Evolutionary conservation across 2,329 filamentous ascomycete species (phyloP).

Genomic region (Diplocarpon mali): DNA sequence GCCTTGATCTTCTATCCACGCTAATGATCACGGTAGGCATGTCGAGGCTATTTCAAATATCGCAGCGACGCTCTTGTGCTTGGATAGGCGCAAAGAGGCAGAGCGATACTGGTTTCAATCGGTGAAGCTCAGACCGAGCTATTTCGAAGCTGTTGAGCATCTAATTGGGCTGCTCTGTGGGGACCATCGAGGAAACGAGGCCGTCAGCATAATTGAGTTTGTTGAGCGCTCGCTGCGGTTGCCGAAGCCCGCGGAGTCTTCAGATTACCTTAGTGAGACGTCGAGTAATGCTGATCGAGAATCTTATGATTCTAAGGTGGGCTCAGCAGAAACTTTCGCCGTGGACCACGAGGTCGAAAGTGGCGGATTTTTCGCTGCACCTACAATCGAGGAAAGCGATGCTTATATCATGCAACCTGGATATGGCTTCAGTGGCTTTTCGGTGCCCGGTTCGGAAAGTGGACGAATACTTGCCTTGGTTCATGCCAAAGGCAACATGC

Average conservation of each 20-base stretch:
- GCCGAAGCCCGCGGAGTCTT: conserved; percentile 34
- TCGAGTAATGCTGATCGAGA: conserved; percentile 38
- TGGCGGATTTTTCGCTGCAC: conserved; percentile 13
- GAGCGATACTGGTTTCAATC: conserved; percentile 76
- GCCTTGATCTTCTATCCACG: not conserved
- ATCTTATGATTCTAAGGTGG: conserved; percentile 17
- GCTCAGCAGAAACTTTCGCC: conserved; percentile 21
- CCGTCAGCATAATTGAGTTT: conserved; percentile 75
- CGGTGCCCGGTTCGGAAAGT: conserved; percentile 76
- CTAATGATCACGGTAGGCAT: conserved; percentile 34
- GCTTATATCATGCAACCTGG: conserved; percentile 27
- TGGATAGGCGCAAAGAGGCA: conserved; percentile 73
- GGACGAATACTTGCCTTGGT: conserved; percentile 87
- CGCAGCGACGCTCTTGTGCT: conserved; percentile 76
- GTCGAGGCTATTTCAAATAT: conserved; percentile 91
- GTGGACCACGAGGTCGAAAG: conserved; percentile 24
- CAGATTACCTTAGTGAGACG: conserved; percentile 47
- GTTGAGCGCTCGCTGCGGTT: conserved; percentile 64
- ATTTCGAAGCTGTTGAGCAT: conserved; percentile 92
- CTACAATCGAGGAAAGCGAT: conserved; percentile 11
- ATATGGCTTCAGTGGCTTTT: conserved; percentile 74
- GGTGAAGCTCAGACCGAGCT: conserved; percentile 72
- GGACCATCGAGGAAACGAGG: conserved; percentile 70
- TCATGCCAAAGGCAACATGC: conserved; percentile 97
- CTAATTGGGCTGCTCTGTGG: conserved; percentile 78